Evolutionary conservation across 192 early-diverging fungal species (phyloP).

Genomic region (Backusella sp.): DNA sequence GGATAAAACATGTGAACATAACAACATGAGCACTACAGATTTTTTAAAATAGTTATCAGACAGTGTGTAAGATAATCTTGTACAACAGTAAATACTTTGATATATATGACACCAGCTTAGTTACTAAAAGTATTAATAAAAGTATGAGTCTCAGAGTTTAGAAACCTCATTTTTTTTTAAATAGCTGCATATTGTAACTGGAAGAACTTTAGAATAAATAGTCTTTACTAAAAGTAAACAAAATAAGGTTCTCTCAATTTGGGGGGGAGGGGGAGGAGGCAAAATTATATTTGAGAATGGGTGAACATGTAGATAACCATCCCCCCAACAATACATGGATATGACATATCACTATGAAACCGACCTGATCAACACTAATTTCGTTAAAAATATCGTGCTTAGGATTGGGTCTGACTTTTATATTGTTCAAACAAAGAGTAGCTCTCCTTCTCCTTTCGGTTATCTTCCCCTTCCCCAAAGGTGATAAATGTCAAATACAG

Average conservation of each 20-base stretch:
- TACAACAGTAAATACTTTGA: neutral
- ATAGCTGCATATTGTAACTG: neutral
- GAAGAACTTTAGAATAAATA: neutral
- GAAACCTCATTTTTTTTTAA: neutral
- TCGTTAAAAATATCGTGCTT: neutral
- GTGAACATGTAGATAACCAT: neutral
- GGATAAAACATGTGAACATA: neutral
- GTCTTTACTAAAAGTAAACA: neutral
- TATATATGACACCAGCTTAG: neutral
- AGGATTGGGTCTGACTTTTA: neutral
- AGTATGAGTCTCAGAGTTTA: neutral
- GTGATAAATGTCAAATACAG: neutral
- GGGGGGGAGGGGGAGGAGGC: neutral
- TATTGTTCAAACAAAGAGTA: neutral
- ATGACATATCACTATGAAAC: neutral
- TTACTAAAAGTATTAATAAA: neutral
- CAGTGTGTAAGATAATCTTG: neutral
- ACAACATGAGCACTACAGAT: neutral
- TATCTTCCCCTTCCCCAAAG: neutral
- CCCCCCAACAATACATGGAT: neutral
- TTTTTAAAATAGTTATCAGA: neutral
- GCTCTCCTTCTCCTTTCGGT: neutral
- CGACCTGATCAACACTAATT: neutral
- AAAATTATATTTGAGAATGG: neutral
- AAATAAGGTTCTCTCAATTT: neutral